Conservation (phyloP, 2,329 filamentous ascomycete genomes). For the Fusarium bulbicola region DNA sequence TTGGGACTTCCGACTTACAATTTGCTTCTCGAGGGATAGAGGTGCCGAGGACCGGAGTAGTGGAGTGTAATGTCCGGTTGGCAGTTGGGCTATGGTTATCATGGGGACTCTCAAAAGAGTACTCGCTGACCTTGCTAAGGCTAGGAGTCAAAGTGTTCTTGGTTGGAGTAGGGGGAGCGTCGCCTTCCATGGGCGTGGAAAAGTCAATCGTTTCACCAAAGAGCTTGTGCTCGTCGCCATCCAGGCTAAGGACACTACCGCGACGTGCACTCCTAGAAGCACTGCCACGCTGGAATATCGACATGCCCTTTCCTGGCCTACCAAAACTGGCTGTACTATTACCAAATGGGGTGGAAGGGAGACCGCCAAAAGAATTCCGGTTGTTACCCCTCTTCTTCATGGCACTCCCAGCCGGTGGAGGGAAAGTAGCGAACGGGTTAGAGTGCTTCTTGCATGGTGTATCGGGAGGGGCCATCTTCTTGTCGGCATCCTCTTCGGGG, state of each 20-base stretch:
- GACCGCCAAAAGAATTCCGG: constrained; percentile 75
- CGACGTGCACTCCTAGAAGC: constrained; percentile 56
- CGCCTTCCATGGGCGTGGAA: constrained; percentile 53
- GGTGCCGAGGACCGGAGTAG: constrained; percentile 54
- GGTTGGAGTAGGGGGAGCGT: constrained; percentile 93
- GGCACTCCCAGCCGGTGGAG: constrained; percentile 65
- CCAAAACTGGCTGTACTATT: constrained; percentile 62
- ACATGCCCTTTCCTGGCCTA: constrained; percentile 67
- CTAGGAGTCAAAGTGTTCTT: constrained; percentile 68
- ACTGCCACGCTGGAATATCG: constrained; percentile 71
- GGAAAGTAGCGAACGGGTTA: constrained; percentile 74
- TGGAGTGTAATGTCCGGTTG: constrained; percentile 54
- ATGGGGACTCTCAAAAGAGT: constrained; percentile 52
- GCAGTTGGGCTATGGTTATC: constrained; percentile 52
- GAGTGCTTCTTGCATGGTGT: constrained; percentile 93
- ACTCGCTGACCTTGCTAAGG: constrained; percentile 50
- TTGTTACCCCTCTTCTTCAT: constrained; percentile 70
- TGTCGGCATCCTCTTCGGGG: constrained; percentile 70
- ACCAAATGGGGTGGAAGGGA: constrained; percentile 84
- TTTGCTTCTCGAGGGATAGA: constrained; percentile 50
- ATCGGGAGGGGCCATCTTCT: constrained; percentile 82
- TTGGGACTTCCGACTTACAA: constrained; percentile 55
- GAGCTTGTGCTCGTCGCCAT: constrained; percentile 75
- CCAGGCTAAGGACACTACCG: constrained; percentile 81
- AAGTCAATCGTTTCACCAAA: constrained; percentile 46